Conservation (phyloP, 1,284 basidiomycete genomes). For the Amylostereum chailletii region DNA sequence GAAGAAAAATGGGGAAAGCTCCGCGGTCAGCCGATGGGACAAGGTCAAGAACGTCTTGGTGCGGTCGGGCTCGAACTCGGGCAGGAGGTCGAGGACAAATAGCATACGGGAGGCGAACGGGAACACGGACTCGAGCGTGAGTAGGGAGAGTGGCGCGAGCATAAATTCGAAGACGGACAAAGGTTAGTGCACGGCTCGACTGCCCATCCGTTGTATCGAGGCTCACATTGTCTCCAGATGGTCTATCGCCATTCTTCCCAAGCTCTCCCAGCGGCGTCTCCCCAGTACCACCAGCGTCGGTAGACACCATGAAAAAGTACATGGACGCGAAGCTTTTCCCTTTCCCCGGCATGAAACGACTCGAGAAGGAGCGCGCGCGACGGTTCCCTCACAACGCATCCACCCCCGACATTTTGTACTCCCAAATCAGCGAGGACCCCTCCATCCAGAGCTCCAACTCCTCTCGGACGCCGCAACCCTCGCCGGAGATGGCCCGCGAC, state of each 20-base stretch:
- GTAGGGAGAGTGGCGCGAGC: conserved; percentile 68
- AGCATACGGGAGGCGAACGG: conserved; percentile 60
- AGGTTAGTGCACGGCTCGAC: conserved; percentile 21
- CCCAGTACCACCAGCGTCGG: conserved; percentile 60
- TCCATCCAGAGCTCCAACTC: conserved; percentile 37
- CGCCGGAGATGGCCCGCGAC: conserved; percentile 43
- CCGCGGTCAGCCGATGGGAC: conserved; percentile 56
- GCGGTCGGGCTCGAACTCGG: conserved; percentile 51
- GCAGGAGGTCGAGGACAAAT: conserved; percentile 69
- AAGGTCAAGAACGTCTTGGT: conserved; percentile 55
- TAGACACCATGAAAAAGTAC: conserved; percentile 53
- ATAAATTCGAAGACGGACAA: conserved; percentile 46
- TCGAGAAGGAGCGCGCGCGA: conserved; percentile 59
- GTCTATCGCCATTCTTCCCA: conserved; percentile 36
- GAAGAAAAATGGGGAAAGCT: conserved; percentile 44
- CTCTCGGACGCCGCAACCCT: conserved; percentile 42
- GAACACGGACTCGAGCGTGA: conserved; percentile 61
- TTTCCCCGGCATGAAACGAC: conserved; percentile 75
- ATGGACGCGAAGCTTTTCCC: conserved; percentile 79
- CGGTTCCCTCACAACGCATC: conserved; percentile 45
- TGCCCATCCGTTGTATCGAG: not conserved
- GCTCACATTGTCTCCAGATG: not conserved
- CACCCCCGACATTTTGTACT: conserved; percentile 50
- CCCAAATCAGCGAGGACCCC: conserved; percentile 34
- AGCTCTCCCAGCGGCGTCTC: conserved; percentile 44